Evolutionary conservation across 805 yeast genomes (phyloP), one percentile per base, ranked within the genome.

Genomic region (Cyberlindnera maclurae): DNA sequence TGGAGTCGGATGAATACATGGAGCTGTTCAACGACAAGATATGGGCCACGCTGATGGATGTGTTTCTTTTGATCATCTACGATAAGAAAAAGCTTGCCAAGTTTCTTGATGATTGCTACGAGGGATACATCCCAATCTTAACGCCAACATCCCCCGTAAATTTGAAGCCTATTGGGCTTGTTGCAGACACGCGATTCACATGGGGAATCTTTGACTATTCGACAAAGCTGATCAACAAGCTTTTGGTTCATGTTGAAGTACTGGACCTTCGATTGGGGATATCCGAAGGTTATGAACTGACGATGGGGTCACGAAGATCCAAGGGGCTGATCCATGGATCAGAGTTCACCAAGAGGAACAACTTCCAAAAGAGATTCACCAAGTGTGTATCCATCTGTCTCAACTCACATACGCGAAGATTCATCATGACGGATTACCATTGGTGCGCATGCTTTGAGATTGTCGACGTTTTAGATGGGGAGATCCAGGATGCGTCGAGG

Each of bases 391-490:
- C 55, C 5, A 55, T 51, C 11, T 55, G 59, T 34, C 36, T 55
- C 18, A 55, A 52, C 33, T 50, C 58, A 1, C 44, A 47, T 26
- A 53, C 53, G 1, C 46, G 42, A 22, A 45, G 50, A 31, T 55
- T 55, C 33, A 39, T 55, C 12, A 50, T 55, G 12, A 41, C 48
- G 1, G 59, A 55, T 31, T 55, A 55, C 33, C 47, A 50, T 18
- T 55, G 58, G 58, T 38, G 46, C 33, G 57, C 50, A 1, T 33
- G 47, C n/a, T 55, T 55, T 34, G 50, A 52, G 31, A 55, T 55
- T 26, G 48, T 47, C 20, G 54, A 53, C 27, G 41, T 53, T 9
- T 15, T 28, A 11, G 57, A 53, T 36, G 53, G 56, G 15, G 55
- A 52, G 28, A 41, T 53, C 36, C 49, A 49, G 20, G 54, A 55